phyloP scores from a whole-genome alignment of 2,329 filamentous ascomycete genomes.

The Penicillium griseofulvum region DNA sequence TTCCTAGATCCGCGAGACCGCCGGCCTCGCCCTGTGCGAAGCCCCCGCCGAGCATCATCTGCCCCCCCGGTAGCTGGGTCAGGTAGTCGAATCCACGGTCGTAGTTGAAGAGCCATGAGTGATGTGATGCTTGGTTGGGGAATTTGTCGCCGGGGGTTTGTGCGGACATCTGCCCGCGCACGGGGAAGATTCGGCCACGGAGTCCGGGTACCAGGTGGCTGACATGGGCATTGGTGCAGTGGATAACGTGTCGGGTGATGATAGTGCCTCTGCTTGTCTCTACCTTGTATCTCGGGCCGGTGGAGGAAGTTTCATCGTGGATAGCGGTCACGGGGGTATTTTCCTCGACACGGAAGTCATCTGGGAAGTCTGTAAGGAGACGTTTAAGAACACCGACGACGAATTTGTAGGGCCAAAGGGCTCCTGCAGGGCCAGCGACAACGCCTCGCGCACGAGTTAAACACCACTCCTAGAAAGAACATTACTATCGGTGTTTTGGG shows the following conservation, averaged over 20 bases:
- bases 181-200: constrained; percentile 38
- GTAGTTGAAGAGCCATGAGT: constrained; percentile 55
- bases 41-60: constrained; percentile 57
- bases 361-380: constrained; percentile 30
- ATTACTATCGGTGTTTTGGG: not conserved
- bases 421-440: constrained; percentile 28
- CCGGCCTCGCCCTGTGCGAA: constrained; percentile 45
- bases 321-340: constrained; percentile 21
- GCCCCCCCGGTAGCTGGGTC: constrained; percentile 47
- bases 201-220: constrained; percentile 52
- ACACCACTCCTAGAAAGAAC: constrained; percentile 20
- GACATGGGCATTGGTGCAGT: constrained; percentile 58
- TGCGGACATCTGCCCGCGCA: constrained; percentile 45
- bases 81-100: constrained; percentile 52
- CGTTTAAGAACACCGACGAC: constrained; percentile 24
- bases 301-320: not conserved
- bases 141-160: constrained; percentile 36
- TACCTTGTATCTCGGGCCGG: constrained; percentile 38
- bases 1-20: constrained; percentile 49
- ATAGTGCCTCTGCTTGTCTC: constrained; percentile 49
- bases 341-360: constrained; percentile 30
- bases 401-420: constrained; percentile 36
- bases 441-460: constrained; percentile 25
- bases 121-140: constrained; percentile 31
- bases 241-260: constrained; percentile 52